Conservation (phyloP, 768 basidiomycete genomes). For the Sporobolomyces pararoseus region DNA sequence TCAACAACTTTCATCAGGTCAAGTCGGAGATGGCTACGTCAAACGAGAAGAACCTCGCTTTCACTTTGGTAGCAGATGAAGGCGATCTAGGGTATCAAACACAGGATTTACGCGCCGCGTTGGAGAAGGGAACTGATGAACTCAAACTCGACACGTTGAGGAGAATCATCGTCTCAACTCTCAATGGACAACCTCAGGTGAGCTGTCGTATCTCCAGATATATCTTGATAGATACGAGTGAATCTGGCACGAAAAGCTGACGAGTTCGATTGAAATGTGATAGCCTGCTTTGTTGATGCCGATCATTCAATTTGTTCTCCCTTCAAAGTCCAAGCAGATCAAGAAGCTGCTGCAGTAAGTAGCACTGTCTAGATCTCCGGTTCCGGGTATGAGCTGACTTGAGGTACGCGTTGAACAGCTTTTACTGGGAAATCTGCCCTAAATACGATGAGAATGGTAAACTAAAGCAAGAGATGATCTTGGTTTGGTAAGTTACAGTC, state of each 20-base stretch:
- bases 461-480: slow-evolving; percentile 98
- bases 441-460: slow-evolving; percentile 96
- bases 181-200: slow-evolving; percentile 91
- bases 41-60: slow-evolving; percentile 22
- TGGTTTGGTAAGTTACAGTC: slow-evolving; percentile 75
- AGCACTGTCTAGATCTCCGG: not conserved
- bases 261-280: not conserved
- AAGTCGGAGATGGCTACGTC: slow-evolving; percentile 11
- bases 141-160: slow-evolving; percentile 94
- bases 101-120: slow-evolving; percentile 48
- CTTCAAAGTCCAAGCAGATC: slow-evolving; percentile 87
- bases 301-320: slow-evolving; percentile 96
- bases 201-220: slow-evolving; percentile 43
- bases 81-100: slow-evolving; percentile 25
- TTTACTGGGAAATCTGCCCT: slow-evolving; percentile 96
- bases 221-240: no score
- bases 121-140: slow-evolving; percentile 95
- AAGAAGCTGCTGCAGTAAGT: slow-evolving; percentile 73
- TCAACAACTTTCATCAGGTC: no score
- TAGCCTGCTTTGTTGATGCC: slow-evolving; percentile 71
- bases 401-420: slow-evolving; percentile 56
- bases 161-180: slow-evolving; percentile 84
- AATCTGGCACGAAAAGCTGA: not conserved
- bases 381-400: slow-evolving; percentile 23
- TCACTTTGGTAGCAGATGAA: slow-evolving; percentile 36